Conservation (phyloP, 2,329 filamentous ascomycete genomes). For the Colletotrichum musicola region DNA sequence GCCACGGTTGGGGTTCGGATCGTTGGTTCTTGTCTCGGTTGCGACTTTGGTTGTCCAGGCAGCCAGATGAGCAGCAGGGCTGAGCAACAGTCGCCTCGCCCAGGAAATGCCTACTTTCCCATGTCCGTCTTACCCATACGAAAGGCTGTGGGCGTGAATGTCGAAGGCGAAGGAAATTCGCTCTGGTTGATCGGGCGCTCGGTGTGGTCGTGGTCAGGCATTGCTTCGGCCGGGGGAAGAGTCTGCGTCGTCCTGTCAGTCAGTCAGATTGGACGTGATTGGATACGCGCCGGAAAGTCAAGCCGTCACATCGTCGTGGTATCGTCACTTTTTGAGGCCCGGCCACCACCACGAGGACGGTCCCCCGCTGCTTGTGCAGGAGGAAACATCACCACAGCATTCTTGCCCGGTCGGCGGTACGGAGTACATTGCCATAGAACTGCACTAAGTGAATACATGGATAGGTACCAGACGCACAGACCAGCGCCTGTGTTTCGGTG, state of each 20-base stretch:
- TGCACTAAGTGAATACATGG: too few species aligned
- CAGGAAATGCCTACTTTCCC: too few species aligned
- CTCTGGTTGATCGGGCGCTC: conserved; percentile 26
- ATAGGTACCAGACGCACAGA: neutral
- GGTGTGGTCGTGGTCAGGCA: conserved; percentile 7
- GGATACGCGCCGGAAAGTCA: conserved; percentile 12
- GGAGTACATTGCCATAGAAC: neutral
- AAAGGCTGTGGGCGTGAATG: too few species aligned
- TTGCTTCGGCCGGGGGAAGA: neutral
- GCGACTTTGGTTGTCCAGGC: conserved; percentile 19
- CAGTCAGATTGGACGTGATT: conserved; percentile 10
- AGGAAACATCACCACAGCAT: neutral
- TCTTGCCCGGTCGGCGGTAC: neutral
- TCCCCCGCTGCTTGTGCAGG: neutral
- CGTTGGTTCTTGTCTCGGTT: neutral
- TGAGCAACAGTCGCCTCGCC: conserved; percentile 6
- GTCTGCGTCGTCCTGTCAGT: neutral
- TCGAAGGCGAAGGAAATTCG: neutral
- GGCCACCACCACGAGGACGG: conserved; percentile 16
- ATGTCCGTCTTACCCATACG: too few species aligned
- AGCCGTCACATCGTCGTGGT: conserved; percentile 16
- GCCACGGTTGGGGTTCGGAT: conserved; percentile 5
- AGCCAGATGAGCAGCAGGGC: conserved; percentile 27
- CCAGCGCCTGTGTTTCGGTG: conserved; percentile 5
- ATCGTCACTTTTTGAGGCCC: conserved; percentile 26